phyloP scores from a whole-genome alignment of 78 protist genomes.

The Mantamonas sphyraenae region DNA sequence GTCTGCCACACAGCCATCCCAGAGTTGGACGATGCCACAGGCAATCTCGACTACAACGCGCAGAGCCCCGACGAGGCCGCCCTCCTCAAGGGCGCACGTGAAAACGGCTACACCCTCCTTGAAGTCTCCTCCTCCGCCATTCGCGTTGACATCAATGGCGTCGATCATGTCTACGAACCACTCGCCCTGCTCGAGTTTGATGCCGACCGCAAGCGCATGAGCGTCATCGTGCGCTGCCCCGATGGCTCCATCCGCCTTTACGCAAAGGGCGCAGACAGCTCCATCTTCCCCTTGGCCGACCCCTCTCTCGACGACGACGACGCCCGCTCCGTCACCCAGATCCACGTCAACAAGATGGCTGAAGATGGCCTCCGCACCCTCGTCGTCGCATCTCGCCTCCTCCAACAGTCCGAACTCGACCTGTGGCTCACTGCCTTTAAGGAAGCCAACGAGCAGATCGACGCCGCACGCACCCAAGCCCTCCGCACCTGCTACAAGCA shows the following conservation, averaged over 20 bases:
- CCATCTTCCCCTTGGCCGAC: background rate
- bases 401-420: background rate
- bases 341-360: background rate
- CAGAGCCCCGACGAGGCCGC: slow-evolving; percentile 81
- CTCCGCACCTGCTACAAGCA: background rate
- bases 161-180: background rate
- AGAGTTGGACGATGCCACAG: background rate
- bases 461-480: background rate
- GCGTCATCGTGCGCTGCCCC: slow-evolving; percentile 33
- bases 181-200: background rate
- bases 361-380: slow-evolving; percentile 45
- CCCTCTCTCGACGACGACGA: too few species aligned
- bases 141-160: too few species aligned
- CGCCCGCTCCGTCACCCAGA: too few species aligned
- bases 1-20: slow-evolving; percentile 49
- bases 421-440: background rate
- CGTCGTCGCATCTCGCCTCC: background rate
- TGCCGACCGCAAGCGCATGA: slow-evolving; percentile 24
- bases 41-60: too few species aligned
- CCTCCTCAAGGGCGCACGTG: slow-evolving; percentile 35
- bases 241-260: slow-evolving; percentile 14
- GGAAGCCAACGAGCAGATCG: slow-evolving; percentile 7
- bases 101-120: slow-evolving; percentile 12
- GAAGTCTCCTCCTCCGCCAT: too few species aligned
- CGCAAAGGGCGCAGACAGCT: slow-evolving; percentile 52